Conservation (phyloP, 2,329 filamentous ascomycete species). For the Aspergillus persii region DNA sequence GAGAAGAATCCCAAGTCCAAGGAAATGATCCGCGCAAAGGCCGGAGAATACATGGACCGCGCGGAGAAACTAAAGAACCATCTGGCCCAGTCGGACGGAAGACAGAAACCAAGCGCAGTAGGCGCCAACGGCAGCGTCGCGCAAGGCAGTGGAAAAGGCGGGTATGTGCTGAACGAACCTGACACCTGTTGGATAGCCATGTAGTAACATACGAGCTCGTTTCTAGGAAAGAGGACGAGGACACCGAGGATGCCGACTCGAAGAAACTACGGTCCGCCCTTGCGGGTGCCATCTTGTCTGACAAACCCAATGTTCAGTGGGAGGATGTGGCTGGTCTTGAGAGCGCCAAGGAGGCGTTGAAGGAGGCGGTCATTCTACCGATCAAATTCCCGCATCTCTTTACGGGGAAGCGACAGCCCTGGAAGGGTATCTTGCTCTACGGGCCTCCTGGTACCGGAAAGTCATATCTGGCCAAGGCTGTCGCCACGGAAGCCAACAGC, state of each 20-base stretch:
- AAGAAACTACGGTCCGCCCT: conserved; percentile 94
- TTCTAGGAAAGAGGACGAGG: conserved; percentile 54
- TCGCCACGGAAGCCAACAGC: conserved; percentile 97
- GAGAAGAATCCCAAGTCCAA: conserved; percentile 98
- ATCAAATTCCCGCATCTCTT: conserved; percentile 99
- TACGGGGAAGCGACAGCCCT: conserved; percentile 91
- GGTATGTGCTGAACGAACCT: conserved; percentile 39
- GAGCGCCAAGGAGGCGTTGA: conserved; percentile 90
- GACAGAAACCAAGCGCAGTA: conserved; percentile 52
- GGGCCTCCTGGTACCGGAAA: conserved; percentile 97
- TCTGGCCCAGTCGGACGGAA: conserved; percentile 62
- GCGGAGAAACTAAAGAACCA: conserved; percentile 97
- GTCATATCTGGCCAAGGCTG: conserved; percentile 94
- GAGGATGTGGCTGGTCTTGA: conserved; percentile 97
- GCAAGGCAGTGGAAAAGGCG: conserved; percentile 54
- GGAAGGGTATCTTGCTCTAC: conserved; percentile 96
- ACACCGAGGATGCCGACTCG: conserved; percentile 78
- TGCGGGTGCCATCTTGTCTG: conserved; percentile 86
- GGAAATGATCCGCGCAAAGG: conserved; percentile 95
- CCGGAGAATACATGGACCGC: conserved; percentile 95
- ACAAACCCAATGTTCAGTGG: conserved; percentile 96
- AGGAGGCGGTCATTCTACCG: conserved; percentile 94
- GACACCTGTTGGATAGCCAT: neutral
- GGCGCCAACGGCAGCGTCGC: conserved; percentile 52
- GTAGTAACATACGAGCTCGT: neutral